Evolutionary conservation across 2,329 filamentous ascomycete species (phyloP).

Genomic region (Periconia sp.): DNA sequence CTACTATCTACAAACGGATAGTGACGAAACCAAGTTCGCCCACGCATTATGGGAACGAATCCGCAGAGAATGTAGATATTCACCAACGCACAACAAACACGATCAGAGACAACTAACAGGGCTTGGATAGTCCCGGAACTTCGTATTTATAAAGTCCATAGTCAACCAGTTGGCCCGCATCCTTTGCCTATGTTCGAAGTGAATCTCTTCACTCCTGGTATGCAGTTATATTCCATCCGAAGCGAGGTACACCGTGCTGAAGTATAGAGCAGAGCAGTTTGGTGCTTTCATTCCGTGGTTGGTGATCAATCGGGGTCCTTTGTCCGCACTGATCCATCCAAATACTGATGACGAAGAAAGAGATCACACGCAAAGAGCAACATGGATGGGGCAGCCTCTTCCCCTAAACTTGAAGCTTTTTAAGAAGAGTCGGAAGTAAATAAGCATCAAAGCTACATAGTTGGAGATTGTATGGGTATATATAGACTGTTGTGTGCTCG

Average conservation of each 20-base stretch:
- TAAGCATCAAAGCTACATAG: neutral
- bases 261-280: conserved; percentile 64
- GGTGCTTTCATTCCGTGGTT: conserved; percentile 88
- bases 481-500: neutral
- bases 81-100: neutral
- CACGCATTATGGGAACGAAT: conserved; percentile 75
- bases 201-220: conserved; percentile 74
- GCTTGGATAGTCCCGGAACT: conserved; percentile 71
- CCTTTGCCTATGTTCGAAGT: conserved; percentile 90
- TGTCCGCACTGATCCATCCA: conserved; percentile 79
- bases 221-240: neutral
- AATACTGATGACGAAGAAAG: conserved; percentile 68
- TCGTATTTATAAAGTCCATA: conserved; percentile 77
- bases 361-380: conserved; percentile 69
- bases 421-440: conserved; percentile 28
- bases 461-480: neutral
- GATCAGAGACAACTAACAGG: neutral
- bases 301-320: conserved; percentile 75
- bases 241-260: neutral
- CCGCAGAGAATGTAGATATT: conserved; percentile 68
- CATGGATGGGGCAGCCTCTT: conserved; percentile 71
- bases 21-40: conserved; percentile 67
- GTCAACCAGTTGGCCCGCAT: conserved; percentile 78
- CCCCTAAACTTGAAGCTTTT: conserved; percentile 61
- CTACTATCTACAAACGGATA: conserved; percentile 70